Evolutionary conservation across 2,329 filamentous ascomycete species (phyloP).

Genomic region (Talaromyces sp.): DNA sequence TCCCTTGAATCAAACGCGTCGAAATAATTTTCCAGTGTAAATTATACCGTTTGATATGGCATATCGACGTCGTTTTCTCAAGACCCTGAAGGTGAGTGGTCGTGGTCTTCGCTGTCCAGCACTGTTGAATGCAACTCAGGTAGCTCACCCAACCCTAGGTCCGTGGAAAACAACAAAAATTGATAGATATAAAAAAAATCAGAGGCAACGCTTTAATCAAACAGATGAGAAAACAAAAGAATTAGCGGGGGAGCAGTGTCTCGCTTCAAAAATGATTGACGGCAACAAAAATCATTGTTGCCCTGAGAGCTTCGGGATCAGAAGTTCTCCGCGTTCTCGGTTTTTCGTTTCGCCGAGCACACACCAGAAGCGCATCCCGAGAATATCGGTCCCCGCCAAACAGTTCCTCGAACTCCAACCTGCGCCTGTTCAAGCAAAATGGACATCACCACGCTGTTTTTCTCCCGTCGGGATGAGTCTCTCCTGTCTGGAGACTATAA

Average conservation of each 20-base stretch:
- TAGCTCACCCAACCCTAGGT: background rate
- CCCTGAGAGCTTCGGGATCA: slow-evolving; percentile 1
- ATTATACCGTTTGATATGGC: background rate
- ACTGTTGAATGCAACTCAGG: background rate
- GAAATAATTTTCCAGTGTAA: background rate
- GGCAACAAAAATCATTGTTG: slow-evolving; percentile 3
- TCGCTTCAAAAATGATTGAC: background rate
- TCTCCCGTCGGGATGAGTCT: slow-evolving; percentile 73
- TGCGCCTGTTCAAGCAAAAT: slow-evolving; percentile 44
- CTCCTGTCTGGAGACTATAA: slow-evolving; percentile 85
- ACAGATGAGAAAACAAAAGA: background rate
- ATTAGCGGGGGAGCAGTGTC: background rate
- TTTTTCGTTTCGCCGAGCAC: slow-evolving; percentile 13
- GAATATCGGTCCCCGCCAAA: slow-evolving; percentile 6
- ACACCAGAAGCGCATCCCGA: slow-evolving; percentile 7
- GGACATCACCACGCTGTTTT: slow-evolving; percentile 85
- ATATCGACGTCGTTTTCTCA: background rate
- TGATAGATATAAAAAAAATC: background rate
- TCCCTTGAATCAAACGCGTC: slow-evolving; percentile 28
- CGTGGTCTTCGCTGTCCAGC: background rate
- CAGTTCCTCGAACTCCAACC: background rate
- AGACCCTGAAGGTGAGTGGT: background rate
- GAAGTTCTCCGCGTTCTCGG: slow-evolving; percentile 12
- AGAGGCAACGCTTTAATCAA: background rate
- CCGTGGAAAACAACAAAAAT: background rate